Percentiles rank a stretch among this genome's conserved stretches.
Conservation (phyloP, 495 filamentous ascomycete species). For the Aspergillus funiculosus region DNA sequence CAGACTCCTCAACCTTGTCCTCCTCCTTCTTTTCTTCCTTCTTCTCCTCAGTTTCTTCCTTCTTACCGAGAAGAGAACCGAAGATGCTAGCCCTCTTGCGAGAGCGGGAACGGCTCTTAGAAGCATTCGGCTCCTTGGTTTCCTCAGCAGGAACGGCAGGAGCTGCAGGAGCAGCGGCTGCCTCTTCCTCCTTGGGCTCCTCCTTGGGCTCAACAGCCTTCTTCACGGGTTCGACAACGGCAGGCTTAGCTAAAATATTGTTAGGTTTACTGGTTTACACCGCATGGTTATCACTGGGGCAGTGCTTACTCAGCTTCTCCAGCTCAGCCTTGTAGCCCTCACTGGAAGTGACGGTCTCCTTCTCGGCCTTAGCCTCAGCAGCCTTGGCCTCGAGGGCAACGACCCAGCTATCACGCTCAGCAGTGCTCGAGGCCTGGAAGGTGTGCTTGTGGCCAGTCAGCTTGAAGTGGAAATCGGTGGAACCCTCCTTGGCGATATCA, state of each 20-base stretch:
- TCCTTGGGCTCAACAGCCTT: constrained; percentile 32
- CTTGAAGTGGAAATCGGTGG: constrained; percentile 78
- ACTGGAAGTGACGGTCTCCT: constrained; percentile 58
- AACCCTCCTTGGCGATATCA: constrained; percentile 67
- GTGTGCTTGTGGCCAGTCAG: constrained; percentile 80
- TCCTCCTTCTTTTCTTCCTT: constrained; percentile 45
- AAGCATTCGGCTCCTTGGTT: constrained; percentile 40
- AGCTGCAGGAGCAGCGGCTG: constrained; percentile 33
- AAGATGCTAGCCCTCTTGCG: constrained; percentile 86
- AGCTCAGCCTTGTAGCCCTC: constrained; percentile 75
- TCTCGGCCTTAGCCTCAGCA: constrained; percentile 69
- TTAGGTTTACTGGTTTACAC: constrained; percentile 1
- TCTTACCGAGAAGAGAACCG: constrained; percentile 66
- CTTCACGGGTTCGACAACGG: constrained; percentile 39
- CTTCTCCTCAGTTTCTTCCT: constrained; percentile 59
- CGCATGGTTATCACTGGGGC: neutral
- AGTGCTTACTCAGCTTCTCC: constrained; percentile 55
- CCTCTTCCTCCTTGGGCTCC: constrained; percentile 38
- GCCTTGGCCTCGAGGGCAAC: constrained; percentile 68
- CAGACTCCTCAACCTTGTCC: constrained; percentile 36
- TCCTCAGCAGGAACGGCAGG: constrained; percentile 36
- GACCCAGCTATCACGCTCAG: constrained; percentile 90
- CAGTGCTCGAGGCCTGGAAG: constrained; percentile 67
- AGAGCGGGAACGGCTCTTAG: constrained; percentile 71
- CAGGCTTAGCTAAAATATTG: constrained; percentile 45